A percentile compares a stretch with the other conserved stretches of the same genome.
phyloP scores from a whole-genome alignment of 169 alveolate species.

The Cryptosporidium parvum region DNA sequence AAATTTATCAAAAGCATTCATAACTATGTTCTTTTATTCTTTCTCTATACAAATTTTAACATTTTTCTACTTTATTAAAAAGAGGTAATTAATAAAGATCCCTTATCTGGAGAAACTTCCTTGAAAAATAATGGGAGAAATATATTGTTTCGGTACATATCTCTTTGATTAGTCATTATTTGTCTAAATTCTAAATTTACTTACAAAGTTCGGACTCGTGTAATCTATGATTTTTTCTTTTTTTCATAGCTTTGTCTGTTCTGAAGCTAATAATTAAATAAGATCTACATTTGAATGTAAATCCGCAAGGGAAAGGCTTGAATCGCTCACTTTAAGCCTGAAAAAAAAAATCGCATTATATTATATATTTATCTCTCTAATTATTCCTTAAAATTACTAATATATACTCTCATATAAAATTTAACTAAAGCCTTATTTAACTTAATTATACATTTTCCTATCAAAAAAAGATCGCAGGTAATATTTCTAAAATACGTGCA shows the following conservation, averaged over 20 bases:
- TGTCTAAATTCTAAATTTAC: conserved; percentile 2
- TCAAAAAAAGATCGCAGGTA: background rate
- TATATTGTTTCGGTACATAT: background rate
- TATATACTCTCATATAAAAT: too few relatives aligned
- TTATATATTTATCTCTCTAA: too few relatives aligned
- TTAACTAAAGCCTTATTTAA: too few relatives aligned
- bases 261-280: too few relatives aligned
- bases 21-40: background rate
- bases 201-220: background rate
- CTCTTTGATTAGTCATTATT: conserved; percentile 1
- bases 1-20: too few relatives aligned
- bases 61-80: background rate
- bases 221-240: background rate
- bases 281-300: too few relatives aligned
- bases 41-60: background rate
- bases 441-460: background rate
- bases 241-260: background rate
- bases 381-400: too few relatives aligned
- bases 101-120: conserved; percentile 1
- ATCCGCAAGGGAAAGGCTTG: too few relatives aligned
- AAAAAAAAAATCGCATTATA: too few relatives aligned
- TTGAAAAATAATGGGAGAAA: background rate
- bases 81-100: background rate
- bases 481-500: background rate
- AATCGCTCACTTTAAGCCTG: background rate